phyloP scores from a whole-genome alignment of 805 yeast genomes.

The Teunomyces tritomae region DNA sequence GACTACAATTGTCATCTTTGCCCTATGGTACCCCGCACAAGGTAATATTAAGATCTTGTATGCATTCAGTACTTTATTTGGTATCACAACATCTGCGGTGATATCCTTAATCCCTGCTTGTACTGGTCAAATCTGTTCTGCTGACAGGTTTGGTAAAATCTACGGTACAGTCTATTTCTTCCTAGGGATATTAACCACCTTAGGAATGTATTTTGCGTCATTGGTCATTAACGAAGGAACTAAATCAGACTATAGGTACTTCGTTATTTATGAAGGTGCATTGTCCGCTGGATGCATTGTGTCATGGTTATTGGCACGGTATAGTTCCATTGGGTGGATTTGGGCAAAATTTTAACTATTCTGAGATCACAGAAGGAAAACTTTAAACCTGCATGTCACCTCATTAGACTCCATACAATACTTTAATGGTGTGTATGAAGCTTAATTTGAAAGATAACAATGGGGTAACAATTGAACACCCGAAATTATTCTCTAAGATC shows the following conservation, averaged over 20 bases:
- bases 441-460: too few species aligned
- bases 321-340: conserved; percentile 42
- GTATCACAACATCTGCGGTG: conserved; percentile 55
- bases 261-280: conserved; percentile 44
- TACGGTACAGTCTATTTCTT: conserved; percentile 50
- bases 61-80: conserved; percentile 50
- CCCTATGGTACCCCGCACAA: conserved; percentile 26
- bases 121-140: conserved; percentile 55
- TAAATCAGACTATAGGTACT: conserved; percentile 35
- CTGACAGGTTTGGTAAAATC: conserved; percentile 53
- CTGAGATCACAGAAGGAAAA: too few species aligned
- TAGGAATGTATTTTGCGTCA: conserved; percentile 28
- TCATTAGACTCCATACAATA: too few species aligned
- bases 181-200: conserved; percentile 30
- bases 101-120: conserved; percentile 59
- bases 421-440: too few species aligned
- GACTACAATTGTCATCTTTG: conserved; percentile 33
- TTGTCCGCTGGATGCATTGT: conserved; percentile 37
- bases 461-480: too few species aligned
- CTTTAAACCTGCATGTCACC: too few species aligned
- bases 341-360: conserved; percentile 5
- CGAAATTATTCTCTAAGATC: too few species aligned
- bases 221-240: conserved; percentile 25
- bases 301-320: conserved; percentile 45
- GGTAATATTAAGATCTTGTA: conserved; percentile 31